Evolutionary conservation across 768 basidiomycete species (phyloP).

Genomic region (Tremella yokohamensis): DNA sequence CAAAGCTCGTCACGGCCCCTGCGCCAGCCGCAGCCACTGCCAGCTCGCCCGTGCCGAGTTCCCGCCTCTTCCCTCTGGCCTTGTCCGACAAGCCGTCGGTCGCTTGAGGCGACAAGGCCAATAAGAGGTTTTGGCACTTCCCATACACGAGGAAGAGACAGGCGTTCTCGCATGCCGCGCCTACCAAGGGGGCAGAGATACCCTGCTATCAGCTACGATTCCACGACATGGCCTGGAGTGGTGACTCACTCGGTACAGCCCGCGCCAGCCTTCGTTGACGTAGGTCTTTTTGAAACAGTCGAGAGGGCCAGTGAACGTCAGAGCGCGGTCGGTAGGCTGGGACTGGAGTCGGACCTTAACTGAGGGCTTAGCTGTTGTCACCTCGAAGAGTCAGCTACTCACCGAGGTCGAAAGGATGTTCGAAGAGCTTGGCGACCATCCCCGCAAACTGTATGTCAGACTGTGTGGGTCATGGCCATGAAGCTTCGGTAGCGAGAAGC

Average conservation of each 20-base stretch:
- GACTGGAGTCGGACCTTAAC: conserved; percentile 89
- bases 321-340: conserved; percentile 70
- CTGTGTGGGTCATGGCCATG: too few relatives aligned
- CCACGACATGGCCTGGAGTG: conserved; percentile 1
- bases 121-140: conserved; percentile 56
- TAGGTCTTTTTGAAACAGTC: conserved; percentile 83
- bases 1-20: conserved; percentile 77
- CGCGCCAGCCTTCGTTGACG: conserved; percentile 72
- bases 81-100: conserved; percentile 25
- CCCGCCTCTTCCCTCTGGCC: conserved; percentile 36
- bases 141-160: conserved; percentile 80
- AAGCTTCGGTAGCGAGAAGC: neutral
- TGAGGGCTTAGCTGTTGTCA: conserved; percentile 11
- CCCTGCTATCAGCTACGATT: conserved; percentile 58
- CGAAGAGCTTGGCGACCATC: conserved; percentile 80
- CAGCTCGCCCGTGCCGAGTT: conserved; percentile 58
- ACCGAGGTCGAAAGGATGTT: conserved; percentile 89
- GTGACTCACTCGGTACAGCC: conserved; percentile 74
- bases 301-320: conserved; percentile 75
- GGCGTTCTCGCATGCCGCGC: conserved; percentile 90
- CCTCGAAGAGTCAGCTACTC: neutral
- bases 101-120: conserved; percentile 12
- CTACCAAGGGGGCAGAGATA: conserved; percentile 81
- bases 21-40: conserved; percentile 81
- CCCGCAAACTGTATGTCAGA: conserved; percentile 65